A percentile compares a stretch with the other conserved stretches of the same genome.
phyloP scores from a whole-genome alignment of 148 eudicot genomes.

The Rhododendron mucronatum region DNA sequence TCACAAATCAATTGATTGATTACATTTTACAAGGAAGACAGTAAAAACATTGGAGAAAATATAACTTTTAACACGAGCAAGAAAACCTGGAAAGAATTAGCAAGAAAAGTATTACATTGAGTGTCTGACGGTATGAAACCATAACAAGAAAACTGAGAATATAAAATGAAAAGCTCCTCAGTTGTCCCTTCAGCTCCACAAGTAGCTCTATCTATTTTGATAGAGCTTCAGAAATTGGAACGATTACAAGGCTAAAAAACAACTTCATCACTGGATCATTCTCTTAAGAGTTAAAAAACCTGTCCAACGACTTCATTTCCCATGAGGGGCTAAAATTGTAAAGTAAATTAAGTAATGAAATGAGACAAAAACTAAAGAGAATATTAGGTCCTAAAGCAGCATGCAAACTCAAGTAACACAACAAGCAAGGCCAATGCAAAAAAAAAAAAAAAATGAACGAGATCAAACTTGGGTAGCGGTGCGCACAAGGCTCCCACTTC shows the following conservation, averaged over 20 bases:
- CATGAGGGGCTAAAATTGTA: neutral
- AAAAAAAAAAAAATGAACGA: neutral
- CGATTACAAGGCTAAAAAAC: neutral
- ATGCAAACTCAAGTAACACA: neutral
- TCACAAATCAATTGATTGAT: too few species aligned
- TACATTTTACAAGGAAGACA: too few species aligned
- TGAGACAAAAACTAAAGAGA: neutral
- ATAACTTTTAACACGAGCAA: neutral
- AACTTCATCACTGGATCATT: neutral
- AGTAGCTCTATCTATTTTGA: neutral
- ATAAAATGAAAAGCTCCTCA: neutral
- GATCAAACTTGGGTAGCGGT: neutral
- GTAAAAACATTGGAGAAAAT: too few species aligned
- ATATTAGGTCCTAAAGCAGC: neutral
- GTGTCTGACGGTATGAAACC: neutral
- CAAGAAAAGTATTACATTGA: neutral
- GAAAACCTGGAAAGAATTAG: neutral
- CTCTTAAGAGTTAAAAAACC: neutral
- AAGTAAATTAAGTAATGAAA: neutral
- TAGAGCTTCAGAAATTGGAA: slow-evolving; percentile 10
- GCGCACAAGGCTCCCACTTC: neutral
- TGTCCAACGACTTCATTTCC: neutral
- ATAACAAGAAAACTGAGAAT: neutral
- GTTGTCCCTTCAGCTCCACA: slow-evolving; percentile 12
- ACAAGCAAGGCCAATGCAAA: neutral